Evolutionary conservation across 352 stramenopile species (phyloP), one percentile per base, ranked within the genome.

Genomic region (Phytophthora colocasiae): DNA sequence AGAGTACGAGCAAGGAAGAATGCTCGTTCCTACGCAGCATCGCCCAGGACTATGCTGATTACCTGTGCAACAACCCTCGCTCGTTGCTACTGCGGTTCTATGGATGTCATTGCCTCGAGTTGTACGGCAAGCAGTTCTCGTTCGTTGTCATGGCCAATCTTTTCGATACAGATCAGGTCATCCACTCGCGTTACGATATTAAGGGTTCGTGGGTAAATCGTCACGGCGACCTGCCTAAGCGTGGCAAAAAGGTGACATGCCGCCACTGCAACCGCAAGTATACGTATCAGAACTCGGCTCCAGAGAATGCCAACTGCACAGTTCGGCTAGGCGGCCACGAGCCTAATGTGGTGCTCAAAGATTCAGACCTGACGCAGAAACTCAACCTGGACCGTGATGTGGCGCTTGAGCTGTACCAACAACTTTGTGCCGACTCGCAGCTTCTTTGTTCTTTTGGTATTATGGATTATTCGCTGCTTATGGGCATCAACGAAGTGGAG

Each of bases 131-230:
- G 57, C 80, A 94, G 69, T 96, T 97, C 32, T 95, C 78, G 27
- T 98, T 98, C 43, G 87, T 98, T 9, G 91, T 98, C 29, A 98
- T 98, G 91, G 88, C 86, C 29, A 98, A 98, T 68, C 65, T 98
- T 24, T 97, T 98, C 45, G 87, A 97, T 67, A 96, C 88, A 6
- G 78, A 94, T 7, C 84, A 95, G 48, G 63, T 89, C 12, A 96
- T 97, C 65, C 89, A 98, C 69, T 90, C 75, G 27, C 81, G 85
- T 4, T 98, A 93, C 68, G 92, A 98, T 44, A 95, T 98, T 57
- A 98, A 98, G 71, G 92, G 92, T 3, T 93, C 81, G 5, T 97
- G 89, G 89, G 86, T 97, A 9, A 96, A 96, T 50, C 86, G 88
- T 26, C 85, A 95, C 36, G 86, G 78, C 19, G 85, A 93, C 26